phyloP scores from a whole-genome alignment of 2,329 filamentous ascomycete genomes.

The Clonostachys solani region DNA sequence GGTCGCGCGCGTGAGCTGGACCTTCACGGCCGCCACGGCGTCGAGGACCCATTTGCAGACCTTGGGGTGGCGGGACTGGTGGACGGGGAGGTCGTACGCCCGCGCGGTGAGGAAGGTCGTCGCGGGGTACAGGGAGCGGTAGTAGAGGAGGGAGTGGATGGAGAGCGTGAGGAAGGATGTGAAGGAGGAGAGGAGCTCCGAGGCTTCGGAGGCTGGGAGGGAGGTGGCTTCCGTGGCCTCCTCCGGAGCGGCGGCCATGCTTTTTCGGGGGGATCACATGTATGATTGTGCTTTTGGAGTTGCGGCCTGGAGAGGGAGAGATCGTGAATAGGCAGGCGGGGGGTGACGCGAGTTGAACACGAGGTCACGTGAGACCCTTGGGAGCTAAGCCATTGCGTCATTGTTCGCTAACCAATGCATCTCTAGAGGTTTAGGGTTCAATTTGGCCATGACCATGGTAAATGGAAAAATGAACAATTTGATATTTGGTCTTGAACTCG shows the following conservation, averaged over 20 bases:
- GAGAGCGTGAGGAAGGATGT: constrained; percentile 76
- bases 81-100: constrained; percentile 80
- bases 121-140: constrained; percentile 74
- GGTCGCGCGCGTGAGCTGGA: constrained; percentile 59
- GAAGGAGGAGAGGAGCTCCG: constrained; percentile 61
- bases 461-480: too few relatives aligned
- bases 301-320: too few relatives aligned
- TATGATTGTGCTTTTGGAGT: too few relatives aligned
- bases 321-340: too few relatives aligned
- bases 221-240: background rate
- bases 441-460: too few relatives aligned
- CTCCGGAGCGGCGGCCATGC: background rate
- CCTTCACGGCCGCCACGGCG: constrained; percentile 67
- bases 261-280: too few relatives aligned
- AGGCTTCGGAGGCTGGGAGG: background rate
- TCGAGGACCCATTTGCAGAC: constrained; percentile 85
- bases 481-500: too few relatives aligned
- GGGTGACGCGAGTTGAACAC: too few relatives aligned
- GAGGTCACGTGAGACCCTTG: too few relatives aligned
- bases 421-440: too few relatives aligned
- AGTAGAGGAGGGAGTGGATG: constrained; percentile 82
- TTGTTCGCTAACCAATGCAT: too few relatives aligned
- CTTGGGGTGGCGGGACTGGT: constrained; percentile 80
- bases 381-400: too few relatives aligned
- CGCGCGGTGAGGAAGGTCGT: constrained; percentile 74